These are phyloP conservation scores for Metschnikowia lochheadii DNA, from an alignment of 805 yeast species.

Conservation along the genomic window DNA sequence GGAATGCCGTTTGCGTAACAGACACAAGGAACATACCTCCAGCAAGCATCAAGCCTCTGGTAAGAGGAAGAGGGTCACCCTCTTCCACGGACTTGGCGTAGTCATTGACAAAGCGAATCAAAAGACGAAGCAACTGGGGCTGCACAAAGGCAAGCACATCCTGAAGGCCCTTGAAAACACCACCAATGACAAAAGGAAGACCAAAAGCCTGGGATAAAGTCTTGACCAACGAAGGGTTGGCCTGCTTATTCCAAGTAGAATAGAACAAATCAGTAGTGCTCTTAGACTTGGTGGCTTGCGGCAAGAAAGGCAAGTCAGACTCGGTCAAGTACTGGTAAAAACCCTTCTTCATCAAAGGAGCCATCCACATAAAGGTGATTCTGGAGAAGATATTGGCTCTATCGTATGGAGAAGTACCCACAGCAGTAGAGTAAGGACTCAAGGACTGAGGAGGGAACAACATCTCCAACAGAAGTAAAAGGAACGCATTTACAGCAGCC, in stretches of 20 bases:
- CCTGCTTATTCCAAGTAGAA: conserved; percentile 58
- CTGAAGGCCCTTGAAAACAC: conserved; percentile 64
- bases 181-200: conserved; percentile 62
- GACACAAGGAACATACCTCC: conserved; percentile 71
- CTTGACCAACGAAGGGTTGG: conserved; percentile 49
- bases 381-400: conserved; percentile 59
- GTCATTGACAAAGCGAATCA: conserved; percentile 37
- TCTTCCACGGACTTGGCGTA: conserved; percentile 32
- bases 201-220: conserved; percentile 77
- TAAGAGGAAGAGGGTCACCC: conserved; percentile 53
- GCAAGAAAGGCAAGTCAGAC: conserved; percentile 76
- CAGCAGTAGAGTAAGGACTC: conserved; percentile 2
- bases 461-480: conserved; percentile 44
- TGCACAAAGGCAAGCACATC: conserved; percentile 58
- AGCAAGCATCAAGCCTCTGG: conserved; percentile 74
- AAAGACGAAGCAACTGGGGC: conserved; percentile 24
- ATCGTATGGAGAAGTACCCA: conserved; percentile 16
- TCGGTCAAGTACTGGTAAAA: conserved; percentile 52
- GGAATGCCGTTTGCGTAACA: conserved; percentile 68
- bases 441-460: conserved; percentile 31
- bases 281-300: conserved; percentile 57
- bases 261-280: conserved; percentile 48
- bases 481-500: conserved; percentile 34
- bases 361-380: conserved; percentile 89
- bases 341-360: conserved; percentile 75